phyloP scores from a whole-genome alignment of 306 rosid genomes.

The Herpetospermum pedunculosum region DNA sequence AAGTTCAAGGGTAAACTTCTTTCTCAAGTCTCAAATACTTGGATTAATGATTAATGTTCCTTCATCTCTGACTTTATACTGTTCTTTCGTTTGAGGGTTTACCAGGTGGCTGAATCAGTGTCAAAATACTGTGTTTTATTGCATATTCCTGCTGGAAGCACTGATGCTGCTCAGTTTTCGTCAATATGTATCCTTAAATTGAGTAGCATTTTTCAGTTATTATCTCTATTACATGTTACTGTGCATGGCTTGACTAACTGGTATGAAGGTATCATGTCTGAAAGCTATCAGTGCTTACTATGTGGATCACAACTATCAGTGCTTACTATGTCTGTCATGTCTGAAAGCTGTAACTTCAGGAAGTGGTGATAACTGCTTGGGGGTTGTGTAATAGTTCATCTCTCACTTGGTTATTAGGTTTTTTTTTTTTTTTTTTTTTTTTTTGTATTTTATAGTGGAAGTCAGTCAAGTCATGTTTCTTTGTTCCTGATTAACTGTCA shows the following conservation, averaged over 20 bases:
- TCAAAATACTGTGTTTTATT: conserved; percentile 36
- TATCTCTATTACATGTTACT: background rate
- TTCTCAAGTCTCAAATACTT: background rate
- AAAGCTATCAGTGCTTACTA: background rate
- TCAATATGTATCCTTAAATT: conserved; percentile 43
- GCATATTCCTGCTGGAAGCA: conserved; percentile 34
- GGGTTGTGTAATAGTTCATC: too few relatives aligned
- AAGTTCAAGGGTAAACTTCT: conserved; percentile 14
- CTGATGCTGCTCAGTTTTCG: conserved; percentile 35
- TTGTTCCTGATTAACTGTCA: too few relatives aligned
- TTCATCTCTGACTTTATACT: background rate
- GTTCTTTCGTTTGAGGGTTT: background rate
- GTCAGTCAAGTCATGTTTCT: too few relatives aligned
- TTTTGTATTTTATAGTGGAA: too few relatives aligned
- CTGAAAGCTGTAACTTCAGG: background rate
- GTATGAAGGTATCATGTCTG: too few relatives aligned
- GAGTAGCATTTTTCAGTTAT: background rate
- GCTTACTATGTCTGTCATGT: background rate
- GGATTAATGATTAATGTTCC: background rate
- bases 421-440: too few relatives aligned
- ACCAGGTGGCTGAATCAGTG: conserved; percentile 37
- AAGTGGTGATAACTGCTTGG: background rate
- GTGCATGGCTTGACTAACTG: background rate
- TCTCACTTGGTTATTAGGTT: too few relatives aligned
- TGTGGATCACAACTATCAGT: background rate